phyloP scores from a whole-genome alignment of 352 stramenopile species.

The Phytophthora melonis region DNA sequence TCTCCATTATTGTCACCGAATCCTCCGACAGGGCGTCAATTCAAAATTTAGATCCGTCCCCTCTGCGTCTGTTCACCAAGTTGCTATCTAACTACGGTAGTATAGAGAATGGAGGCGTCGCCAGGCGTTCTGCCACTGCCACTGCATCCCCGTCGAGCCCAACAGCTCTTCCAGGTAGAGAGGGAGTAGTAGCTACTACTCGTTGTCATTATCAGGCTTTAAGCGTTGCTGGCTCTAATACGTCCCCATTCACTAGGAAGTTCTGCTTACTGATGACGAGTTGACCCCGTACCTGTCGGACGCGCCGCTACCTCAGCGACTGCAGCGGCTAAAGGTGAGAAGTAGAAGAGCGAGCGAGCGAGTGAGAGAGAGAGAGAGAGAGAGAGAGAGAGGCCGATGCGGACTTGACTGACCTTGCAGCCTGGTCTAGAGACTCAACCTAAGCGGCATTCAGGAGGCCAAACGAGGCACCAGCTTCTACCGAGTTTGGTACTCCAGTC shows the following conservation, averaged over 20 bases:
- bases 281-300: conserved; percentile 36
- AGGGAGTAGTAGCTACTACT: neutral
- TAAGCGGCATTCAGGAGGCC: conserved; percentile 39
- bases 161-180: conserved; percentile 51
- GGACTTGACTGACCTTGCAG: neutral
- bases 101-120: neutral
- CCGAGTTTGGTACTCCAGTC: conserved; percentile 2
- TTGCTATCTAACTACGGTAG: neutral
- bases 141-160: conserved; percentile 40
- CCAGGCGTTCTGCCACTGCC: conserved; percentile 19
- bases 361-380: no score
- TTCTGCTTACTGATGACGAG: conserved; percentile 30
- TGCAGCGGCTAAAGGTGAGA: conserved; percentile 40
- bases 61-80: conserved; percentile 18
- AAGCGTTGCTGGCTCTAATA: neutral
- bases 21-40: neutral
- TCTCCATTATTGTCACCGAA: neutral
- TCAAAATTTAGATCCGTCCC: neutral
- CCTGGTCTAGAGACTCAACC: conserved; percentile 22
- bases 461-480: conserved; percentile 43
- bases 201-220: neutral
- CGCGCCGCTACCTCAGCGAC: conserved; percentile 35
- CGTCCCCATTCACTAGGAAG: conserved; percentile 19
- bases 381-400: no score
- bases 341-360: neutral